Evolutionary conservation across 2,329 filamentous ascomycete species (phyloP).

Genomic region (Drechslerella stenobrocha): DNA sequence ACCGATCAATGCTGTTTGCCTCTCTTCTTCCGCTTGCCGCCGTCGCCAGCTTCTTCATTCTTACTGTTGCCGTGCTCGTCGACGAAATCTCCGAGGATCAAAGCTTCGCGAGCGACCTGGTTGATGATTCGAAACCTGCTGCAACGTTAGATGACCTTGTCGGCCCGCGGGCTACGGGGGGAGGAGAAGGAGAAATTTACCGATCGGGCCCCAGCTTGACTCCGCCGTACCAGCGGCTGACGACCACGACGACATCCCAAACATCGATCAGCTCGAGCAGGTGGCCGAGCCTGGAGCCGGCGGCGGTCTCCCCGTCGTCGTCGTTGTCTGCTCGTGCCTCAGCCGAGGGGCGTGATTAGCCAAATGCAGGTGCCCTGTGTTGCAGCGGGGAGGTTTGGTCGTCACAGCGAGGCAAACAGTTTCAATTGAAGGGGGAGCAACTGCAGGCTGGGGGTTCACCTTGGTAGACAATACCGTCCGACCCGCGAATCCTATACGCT

Average conservation of each 20-base stretch:
- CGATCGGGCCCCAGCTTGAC: conserved; percentile 83
- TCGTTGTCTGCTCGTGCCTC: conserved; percentile 68
- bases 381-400: neutral
- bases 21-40: conserved; percentile 45
- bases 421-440: conserved; percentile 1
- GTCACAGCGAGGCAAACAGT: conserved; percentile 4
- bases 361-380: conserved; percentile 2
- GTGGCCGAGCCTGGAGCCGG: conserved; percentile 80
- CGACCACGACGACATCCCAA: conserved; percentile 90
- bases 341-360: conserved; percentile 6
- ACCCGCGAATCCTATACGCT: conserved; percentile 46
- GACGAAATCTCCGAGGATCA: conserved; percentile 34
- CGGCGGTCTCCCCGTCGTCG: conserved; percentile 93
- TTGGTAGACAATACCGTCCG: conserved; percentile 44
- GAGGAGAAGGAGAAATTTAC: conserved; percentile 10
- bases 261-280: conserved; percentile 93
- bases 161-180: no score
- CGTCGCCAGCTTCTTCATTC: conserved; percentile 27
- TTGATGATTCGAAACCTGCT: conserved; percentile 47
- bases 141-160: conserved; percentile 4
- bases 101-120: conserved; percentile 43
- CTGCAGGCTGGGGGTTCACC: conserved; percentile 15
- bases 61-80: conserved; percentile 41
- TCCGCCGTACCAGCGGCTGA: conserved; percentile 93
- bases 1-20: conserved; percentile 33